Evolutionary conservation across 345 rosid species (phyloP).

Genomic region (Dimocarpus longan): DNA sequence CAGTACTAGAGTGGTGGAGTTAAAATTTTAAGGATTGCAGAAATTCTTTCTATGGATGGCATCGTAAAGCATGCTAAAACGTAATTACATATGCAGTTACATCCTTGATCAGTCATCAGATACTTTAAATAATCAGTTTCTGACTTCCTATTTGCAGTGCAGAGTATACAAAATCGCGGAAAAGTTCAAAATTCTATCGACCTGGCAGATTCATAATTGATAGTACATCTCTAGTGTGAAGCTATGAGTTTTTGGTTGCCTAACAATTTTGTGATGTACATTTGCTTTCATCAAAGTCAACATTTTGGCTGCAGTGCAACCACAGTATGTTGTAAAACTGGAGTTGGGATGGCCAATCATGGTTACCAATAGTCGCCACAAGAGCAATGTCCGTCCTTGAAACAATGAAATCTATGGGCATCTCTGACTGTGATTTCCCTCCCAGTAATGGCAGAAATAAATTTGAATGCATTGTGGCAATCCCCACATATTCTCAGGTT

Average conservation of each 20-base stretch:
- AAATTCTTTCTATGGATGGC: too few species aligned
- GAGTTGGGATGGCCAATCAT: not conserved
- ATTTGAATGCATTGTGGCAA: conserved; percentile 83
- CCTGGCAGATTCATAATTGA: not conserved
- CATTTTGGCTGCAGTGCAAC: not conserved
- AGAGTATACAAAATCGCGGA: not conserved
- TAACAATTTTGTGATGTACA: not conserved
- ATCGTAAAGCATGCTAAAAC: too few species aligned
- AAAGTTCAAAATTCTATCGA: not conserved
- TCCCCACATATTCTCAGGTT: conserved; percentile 91
- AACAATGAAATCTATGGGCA: conserved; percentile 73
- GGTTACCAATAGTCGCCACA: conserved; percentile 85
- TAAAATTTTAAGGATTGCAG: too few species aligned
- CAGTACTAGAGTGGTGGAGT: too few species aligned
- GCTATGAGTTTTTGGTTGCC: not conserved
- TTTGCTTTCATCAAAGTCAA: not conserved
- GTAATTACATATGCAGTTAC: not conserved
- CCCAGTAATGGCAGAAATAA: conserved; percentile 55
- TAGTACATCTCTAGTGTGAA: not conserved
- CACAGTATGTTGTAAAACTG: not conserved
- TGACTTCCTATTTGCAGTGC: not conserved
- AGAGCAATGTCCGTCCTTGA: conserved; percentile 68
- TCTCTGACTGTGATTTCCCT: conserved; percentile 81
- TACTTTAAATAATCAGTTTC: not conserved
- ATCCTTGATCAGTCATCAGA: not conserved